A percentile compares a stretch with the other conserved stretches of the same genome.
phyloP scores from a whole-genome alignment of 2,329 filamentous ascomycete species.

The Calonectria fujianensis region DNA sequence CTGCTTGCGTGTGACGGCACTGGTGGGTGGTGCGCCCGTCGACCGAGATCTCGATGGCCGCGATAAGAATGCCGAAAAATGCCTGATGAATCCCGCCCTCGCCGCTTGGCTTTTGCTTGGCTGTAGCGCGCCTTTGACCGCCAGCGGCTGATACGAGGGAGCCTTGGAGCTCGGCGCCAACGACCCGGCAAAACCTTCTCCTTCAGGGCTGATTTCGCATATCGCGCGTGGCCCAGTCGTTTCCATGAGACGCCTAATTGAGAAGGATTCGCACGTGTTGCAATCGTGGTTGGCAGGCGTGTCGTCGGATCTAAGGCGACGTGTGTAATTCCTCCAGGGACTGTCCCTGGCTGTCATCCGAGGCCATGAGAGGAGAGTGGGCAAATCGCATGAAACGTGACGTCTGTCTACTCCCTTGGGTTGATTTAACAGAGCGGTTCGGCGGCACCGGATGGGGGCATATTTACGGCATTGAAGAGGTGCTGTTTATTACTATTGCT shows the following conservation, averaged over 20 bases:
- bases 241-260: slow-evolving; percentile 6
- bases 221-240: slow-evolving; percentile 11
- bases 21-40: not conserved
- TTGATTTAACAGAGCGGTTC: not conserved
- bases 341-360: slow-evolving; percentile 2
- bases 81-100: not conserved
- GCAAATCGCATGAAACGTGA: slow-evolving; percentile 25
- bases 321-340: slow-evolving; percentile 3
- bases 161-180: not conserved
- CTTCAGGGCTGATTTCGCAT: slow-evolving; percentile 1
- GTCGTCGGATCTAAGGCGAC: slow-evolving; percentile 1
- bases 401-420: not conserved
- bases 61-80: slow-evolving; percentile 20
- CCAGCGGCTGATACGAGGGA: not conserved
- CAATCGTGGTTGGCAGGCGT: not conserved
- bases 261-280: slow-evolving; percentile 14
- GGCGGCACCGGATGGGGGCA: too few species aligned
- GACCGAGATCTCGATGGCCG: slow-evolving; percentile 18
- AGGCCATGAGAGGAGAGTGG: not conserved
- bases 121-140: slow-evolving; percentile 2
- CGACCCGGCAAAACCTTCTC: slow-evolving; percentile 14
- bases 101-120: not conserved
- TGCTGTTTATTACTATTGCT: not conserved
- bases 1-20: not conserved
- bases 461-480: not conserved